These are phyloP conservation scores for Rhododendron kiyosumense DNA, from an alignment of 148 eudicot genomes.

Conservation along the genomic window DNA sequence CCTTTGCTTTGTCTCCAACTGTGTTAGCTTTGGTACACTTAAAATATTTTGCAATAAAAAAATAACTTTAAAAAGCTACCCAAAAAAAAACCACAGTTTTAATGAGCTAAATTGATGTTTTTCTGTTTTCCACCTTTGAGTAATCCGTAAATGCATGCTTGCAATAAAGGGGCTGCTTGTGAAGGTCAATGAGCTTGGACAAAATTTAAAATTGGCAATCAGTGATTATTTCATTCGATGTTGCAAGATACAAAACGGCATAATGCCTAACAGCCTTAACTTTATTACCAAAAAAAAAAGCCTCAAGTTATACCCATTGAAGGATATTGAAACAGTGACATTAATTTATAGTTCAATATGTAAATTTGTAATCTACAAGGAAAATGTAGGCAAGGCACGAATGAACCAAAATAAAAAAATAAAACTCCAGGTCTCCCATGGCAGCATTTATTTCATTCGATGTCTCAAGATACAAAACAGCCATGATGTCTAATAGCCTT, in stretches of 20 bases:
- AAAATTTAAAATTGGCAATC: background rate
- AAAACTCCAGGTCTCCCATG: background rate
- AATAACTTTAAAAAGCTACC: background rate
- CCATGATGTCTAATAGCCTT: background rate
- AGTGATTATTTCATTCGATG: background rate
- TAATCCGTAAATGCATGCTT: background rate
- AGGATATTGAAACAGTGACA: too few relatives aligned
- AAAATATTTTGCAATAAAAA: background rate
- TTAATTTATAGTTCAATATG: too few relatives aligned
- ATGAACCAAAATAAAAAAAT: background rate
- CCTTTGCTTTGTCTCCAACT: background rate
- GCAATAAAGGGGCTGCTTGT: too few relatives aligned
- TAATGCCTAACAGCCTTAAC: too few relatives aligned
- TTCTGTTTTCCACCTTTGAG: constrained; percentile 19
- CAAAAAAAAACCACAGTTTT: background rate
- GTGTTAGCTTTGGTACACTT: background rate
- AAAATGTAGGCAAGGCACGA: background rate
- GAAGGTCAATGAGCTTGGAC: background rate
- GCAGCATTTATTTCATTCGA: background rate
- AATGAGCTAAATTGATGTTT: background rate
- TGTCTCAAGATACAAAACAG: background rate
- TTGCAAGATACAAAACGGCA: background rate
- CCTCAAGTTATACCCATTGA: too few relatives aligned
- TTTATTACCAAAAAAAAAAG: too few relatives aligned
- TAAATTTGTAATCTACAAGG: background rate